phyloP scores from a whole-genome alignment of 805 yeast species.

The Ogataea ramenticola region DNA sequence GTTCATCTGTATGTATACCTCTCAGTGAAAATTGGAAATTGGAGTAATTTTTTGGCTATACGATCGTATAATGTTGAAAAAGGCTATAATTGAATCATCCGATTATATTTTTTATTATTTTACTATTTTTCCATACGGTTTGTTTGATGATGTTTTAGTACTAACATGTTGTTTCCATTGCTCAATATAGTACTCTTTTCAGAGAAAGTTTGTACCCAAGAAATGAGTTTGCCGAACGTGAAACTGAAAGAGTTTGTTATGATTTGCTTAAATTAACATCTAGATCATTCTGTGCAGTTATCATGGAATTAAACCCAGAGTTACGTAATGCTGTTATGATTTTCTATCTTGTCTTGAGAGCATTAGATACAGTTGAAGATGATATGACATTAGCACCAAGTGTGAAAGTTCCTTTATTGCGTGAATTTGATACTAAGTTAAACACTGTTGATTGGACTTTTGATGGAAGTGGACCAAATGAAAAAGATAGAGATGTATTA shows the following conservation, averaged over 20 bases:
- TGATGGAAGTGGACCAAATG: conserved; percentile 64
- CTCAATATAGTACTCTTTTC: conserved; percentile 34
- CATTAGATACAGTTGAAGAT: conserved; percentile 93
- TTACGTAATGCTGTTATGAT: conserved; percentile 73
- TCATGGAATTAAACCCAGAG: conserved; percentile 85
- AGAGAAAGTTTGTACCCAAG: conserved; percentile 48
- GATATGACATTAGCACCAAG: conserved; percentile 80
- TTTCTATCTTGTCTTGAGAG: conserved; percentile 81
- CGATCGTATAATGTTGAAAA: background rate
- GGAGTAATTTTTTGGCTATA: background rate
- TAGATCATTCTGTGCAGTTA: conserved; percentile 91
- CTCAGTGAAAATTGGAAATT: no score
- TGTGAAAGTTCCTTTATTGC: conserved; percentile 66
- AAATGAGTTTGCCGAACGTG: conserved; percentile 31
- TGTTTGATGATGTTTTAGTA: no score
- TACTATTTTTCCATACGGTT: no score
- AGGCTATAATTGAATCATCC: background rate
- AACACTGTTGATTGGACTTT: conserved; percentile 72
- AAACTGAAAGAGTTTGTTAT: conserved; percentile 57
- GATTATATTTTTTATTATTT: background rate
- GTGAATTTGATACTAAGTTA: conserved; percentile 60
- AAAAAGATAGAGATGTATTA: conserved; percentile 74
- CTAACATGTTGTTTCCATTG: no score
- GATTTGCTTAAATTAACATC: conserved; percentile 63
- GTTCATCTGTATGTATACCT: conserved; percentile 41